Percentiles rank a stretch among this genome's conserved stretches.
phyloP scores from a whole-genome alignment of 108 stramenopile genomes.

The Thalassiosira profunda region DNA sequence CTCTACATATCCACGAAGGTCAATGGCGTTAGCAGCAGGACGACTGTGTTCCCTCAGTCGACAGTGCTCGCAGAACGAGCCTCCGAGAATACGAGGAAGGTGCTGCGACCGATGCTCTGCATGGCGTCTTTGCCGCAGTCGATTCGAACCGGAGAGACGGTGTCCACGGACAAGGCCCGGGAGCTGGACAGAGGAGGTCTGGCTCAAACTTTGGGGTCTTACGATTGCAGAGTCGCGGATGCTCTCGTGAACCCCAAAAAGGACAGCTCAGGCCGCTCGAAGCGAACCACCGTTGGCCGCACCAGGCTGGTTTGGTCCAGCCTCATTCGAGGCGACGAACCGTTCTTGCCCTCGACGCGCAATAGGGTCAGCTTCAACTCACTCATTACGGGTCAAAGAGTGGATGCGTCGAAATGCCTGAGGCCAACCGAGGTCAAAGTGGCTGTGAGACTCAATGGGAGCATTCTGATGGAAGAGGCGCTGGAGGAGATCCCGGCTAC shows the following conservation, averaged over 20 bases:
- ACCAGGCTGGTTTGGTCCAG: constrained; percentile 71
- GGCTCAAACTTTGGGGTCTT: constrained; percentile 60
- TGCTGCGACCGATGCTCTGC: constrained; percentile 41
- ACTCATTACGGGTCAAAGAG: constrained; percentile 56
- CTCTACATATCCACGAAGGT: constrained; percentile 46
- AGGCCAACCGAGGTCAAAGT: constrained; percentile 68
- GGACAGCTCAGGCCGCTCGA: constrained; percentile 29
- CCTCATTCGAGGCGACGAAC: constrained; percentile 33
- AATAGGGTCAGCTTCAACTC: constrained; percentile 55
- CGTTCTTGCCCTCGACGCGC: constrained; percentile 32
- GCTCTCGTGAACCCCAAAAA: constrained; percentile 20
- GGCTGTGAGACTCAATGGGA: constrained; percentile 63
- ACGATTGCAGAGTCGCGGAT: constrained; percentile 62
- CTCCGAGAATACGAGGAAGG: constrained; percentile 27
- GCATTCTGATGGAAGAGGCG: constrained; percentile 46
- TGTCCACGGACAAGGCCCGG: constrained; percentile 32
- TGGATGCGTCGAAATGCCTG: constrained; percentile 55
- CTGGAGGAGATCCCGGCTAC: constrained; percentile 18
- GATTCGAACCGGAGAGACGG: constrained; percentile 35
- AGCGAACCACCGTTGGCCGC: constrained; percentile 57
- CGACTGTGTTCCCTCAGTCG: constrained; percentile 37
- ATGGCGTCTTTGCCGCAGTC: constrained; percentile 26
- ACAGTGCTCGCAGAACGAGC: neutral
- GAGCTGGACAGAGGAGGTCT: constrained; percentile 44
- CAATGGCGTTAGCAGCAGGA: constrained; percentile 49